Conservation (phyloP, 1,284 basidiomycete species). For the Trichosporon ovoides region DNA sequence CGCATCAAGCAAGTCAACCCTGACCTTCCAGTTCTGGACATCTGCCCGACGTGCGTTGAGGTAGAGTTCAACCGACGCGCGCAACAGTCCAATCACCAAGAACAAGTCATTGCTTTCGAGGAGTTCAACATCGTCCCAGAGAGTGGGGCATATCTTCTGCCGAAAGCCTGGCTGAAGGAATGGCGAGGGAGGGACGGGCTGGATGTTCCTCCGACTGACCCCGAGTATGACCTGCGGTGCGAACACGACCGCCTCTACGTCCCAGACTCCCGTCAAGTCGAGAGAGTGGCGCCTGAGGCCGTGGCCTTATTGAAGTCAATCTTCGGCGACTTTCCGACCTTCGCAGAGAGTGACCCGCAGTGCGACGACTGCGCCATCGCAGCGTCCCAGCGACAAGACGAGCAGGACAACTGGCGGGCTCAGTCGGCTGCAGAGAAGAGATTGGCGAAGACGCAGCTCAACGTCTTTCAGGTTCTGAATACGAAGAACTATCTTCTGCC, state of each 20-base stretch:
- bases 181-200: slow-evolving; percentile 25
- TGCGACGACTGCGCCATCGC: slow-evolving; percentile 21
- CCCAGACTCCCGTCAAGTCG: background rate
- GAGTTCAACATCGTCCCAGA: slow-evolving; percentile 23
- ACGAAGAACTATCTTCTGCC: slow-evolving; percentile 30
- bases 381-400: background rate
- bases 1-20: background rate
- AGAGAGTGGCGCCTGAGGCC: slow-evolving; percentile 8
- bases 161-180: slow-evolving; percentile 26
- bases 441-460: slow-evolving; percentile 5
- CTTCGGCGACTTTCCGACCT: slow-evolving; percentile 28
- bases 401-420: background rate
- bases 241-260: slow-evolving; percentile 23
- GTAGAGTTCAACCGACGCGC: slow-evolving; percentile 10
- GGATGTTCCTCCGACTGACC: slow-evolving; percentile 17
- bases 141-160: slow-evolving; percentile 21
- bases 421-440: slow-evolving; percentile 5
- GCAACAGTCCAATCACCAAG: slow-evolving; percentile 1
- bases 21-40: slow-evolving; percentile 19
- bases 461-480: slow-evolving; percentile 14
- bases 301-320: slow-evolving; percentile 27
- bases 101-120: slow-evolving; percentile 24
- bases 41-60: slow-evolving; percentile 32
- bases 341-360: slow-evolving; percentile 5
- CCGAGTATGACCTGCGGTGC: slow-evolving; percentile 29